Evolutionary conservation across 2,329 filamentous ascomycete species (phyloP), one percentile per base, ranked within the genome.

Genomic region (Verticillium zaregamsianum): DNA sequence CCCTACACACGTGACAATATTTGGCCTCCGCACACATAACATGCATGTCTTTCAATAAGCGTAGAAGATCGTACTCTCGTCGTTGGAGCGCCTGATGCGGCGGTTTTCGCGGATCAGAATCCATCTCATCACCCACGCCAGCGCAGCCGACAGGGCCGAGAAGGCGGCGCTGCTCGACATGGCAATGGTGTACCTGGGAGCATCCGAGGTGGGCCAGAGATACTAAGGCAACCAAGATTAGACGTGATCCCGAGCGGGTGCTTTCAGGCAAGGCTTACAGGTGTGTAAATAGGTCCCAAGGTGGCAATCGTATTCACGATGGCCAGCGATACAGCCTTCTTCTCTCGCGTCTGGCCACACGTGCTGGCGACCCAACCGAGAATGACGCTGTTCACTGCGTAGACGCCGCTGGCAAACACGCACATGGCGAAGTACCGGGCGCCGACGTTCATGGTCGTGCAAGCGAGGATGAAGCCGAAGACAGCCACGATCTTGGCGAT

Each of bases 401-500:
- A 78, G 72, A 0, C 73, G 66, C 1, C 70, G 40, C 64, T 79
- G 77, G 37, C 76, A 76, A 0, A 69, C 68, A 35, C 33, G 14
- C 33, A 35, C 33, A 0, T 76, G 69, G 62, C 78, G 75, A 58
- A 77, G 75, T 72, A 72, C 76, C 2, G 75, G 77, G 33, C 33
- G 33, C 33, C 33, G 33, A 23, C 77, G 68, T 59, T 80, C 77
- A 35, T 79, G 75, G 0, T 35, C 33, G 33, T 35, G 33, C 33
- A 35, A 14, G 62, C 62, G 28, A 66, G 40, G 37, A 63, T 55
- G 23, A 66, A 66, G 1, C 65, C 65, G 1, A 61, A 54, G 1
- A 66, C 62, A 8, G 64, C 55, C 20, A 45, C 54, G 20, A 57
- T 23, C 31, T 66, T n/a, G 9, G 65, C 63, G 1, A 52, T 52